Evolutionary conservation across 2,329 filamentous ascomycete species (phyloP), one percentile per base, ranked within the genome.

Genomic region (Neonectria ditissima): DNA sequence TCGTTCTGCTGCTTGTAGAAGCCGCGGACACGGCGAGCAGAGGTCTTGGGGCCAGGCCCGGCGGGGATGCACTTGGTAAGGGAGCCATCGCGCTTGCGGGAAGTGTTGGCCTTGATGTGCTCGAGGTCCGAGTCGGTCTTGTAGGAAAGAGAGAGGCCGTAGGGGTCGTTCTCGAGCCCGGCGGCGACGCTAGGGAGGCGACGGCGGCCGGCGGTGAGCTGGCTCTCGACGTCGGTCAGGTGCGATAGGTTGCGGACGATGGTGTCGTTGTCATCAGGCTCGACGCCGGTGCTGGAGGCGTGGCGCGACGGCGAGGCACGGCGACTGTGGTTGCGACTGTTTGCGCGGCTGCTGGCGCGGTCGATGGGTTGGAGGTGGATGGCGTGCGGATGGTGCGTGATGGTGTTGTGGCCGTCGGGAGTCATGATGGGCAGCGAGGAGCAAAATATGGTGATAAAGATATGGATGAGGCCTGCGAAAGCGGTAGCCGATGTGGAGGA

Each of bases 1-100:
- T 94, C 92, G 77, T 99, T 99, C 77, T 99, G 95, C 30, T 86
- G 85, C 76, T 93, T 87, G 83, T 98, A 98, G 81, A 97, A 98
- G 54, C 88, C 87, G 73, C 92, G 86, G 16, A 98, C 77, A 73
- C 87, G 89, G 68, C 82, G 84, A 14, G 85, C 78, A 47, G 79
- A 79, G 39, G 70, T 62, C 57, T 73, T 76, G 24, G 75, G 73
- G 9, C 70, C 69, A 3, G 69, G 48, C 30, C 67, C 69, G 22
- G 59, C 51, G 43, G 66, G 68, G 13, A 65, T 55, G 58, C 70
- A 65, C n/a, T 67, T 71, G 53, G 54, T 53, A 18, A 50, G 37
- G 7, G 61, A 67, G 7, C 81, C 84, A 73, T 86, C 84, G 54
- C 92, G 89, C 80, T 94, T 95, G 66, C 90, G 88, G 8, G 91